These are phyloP conservation scores for Juglanconis sp. DNA, from an alignment of 2,329 filamentous ascomycete species.

Conservation along the genomic window DNA sequence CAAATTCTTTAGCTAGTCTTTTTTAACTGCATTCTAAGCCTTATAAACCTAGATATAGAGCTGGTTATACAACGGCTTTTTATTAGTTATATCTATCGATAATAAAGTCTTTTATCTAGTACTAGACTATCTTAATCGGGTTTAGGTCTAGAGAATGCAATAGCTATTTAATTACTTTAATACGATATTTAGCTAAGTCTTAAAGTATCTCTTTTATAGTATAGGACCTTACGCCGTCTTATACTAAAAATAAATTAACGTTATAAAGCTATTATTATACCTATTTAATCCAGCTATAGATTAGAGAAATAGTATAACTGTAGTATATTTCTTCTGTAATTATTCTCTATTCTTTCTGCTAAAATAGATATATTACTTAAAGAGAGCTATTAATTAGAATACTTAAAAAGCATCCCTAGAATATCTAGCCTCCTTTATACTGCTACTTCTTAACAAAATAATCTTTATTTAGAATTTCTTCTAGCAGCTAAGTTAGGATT, in stretches of 20 bases:
- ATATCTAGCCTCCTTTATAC: neutral
- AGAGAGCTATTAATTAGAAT: neutral
- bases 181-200: neutral
- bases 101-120: neutral
- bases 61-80: neutral
- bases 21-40: no score
- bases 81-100: neutral
- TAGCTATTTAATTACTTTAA: neutral
- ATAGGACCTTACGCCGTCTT: neutral
- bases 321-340: neutral
- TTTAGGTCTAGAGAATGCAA: neutral
- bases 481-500: neutral
- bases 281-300: neutral
- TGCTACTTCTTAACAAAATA: neutral
- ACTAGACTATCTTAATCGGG: neutral
- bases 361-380: neutral
- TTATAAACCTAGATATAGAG: neutral
- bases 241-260: neutral
- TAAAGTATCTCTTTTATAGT: neutral
- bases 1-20: neutral
- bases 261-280: neutral
- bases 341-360: neutral
- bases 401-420: neutral
- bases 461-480: neutral
- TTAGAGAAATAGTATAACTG: neutral